Evolutionary conservation across 2,329 filamentous ascomycete genomes (phyloP).

Genomic region (Sarocladium kiliense): DNA sequence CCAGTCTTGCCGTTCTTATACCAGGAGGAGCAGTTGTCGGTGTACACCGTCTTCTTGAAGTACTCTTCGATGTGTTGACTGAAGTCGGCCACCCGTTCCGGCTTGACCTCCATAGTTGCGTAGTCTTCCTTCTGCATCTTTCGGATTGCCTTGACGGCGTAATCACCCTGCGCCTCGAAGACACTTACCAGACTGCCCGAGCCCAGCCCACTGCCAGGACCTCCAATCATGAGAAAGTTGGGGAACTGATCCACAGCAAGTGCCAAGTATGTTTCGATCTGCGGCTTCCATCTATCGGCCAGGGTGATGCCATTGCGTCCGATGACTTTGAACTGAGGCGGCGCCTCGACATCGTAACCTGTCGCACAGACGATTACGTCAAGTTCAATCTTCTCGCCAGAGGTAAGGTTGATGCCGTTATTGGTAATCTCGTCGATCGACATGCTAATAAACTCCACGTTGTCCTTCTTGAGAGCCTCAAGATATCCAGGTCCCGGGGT

Average conservation of each 20-base stretch:
- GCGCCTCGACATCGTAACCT: slow-evolving; percentile 21
- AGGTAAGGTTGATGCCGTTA: too few species aligned
- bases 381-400: slow-evolving; percentile 14
- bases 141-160: slow-evolving; percentile 41
- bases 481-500: slow-evolving; percentile 19
- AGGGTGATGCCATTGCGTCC: slow-evolving; percentile 15
- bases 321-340: too few species aligned
- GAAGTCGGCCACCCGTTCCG: slow-evolving; percentile 44
- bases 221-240: slow-evolving; percentile 16
- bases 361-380: slow-evolving; percentile 30
- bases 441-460: slow-evolving; percentile 3
- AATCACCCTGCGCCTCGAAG: slow-evolving; percentile 23
- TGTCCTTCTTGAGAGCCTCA: slow-evolving; percentile 17
- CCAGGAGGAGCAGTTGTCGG: slow-evolving; percentile 42
- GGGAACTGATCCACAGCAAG: slow-evolving; percentile 19
- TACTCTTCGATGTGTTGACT: slow-evolving; percentile 47
- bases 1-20: slow-evolving; percentile 40
- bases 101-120: background rate
- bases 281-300: slow-evolving; percentile 15
- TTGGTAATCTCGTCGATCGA: too few species aligned
- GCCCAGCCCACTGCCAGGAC: too few species aligned
- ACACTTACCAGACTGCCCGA: too few species aligned
- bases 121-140: slow-evolving; percentile 34
- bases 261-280: slow-evolving; percentile 18
- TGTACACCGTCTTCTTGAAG: slow-evolving; percentile 45